phyloP scores from a whole-genome alignment of 495 filamentous ascomycete species.

The Pyrenula aspistea region DNA sequence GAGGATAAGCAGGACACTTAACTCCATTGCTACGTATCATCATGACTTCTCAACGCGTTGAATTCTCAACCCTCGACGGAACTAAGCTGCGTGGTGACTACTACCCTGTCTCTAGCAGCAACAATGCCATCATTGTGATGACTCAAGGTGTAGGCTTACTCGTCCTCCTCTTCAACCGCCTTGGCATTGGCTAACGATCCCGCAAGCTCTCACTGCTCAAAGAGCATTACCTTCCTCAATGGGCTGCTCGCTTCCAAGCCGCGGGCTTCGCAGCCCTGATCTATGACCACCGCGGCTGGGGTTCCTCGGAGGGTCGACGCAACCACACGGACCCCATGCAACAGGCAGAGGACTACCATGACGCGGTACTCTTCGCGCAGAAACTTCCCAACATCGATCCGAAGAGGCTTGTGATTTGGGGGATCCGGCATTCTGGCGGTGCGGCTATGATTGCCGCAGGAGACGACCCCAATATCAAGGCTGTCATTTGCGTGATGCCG shows the following conservation, averaged over 20 bases:
- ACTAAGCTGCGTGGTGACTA: background rate
- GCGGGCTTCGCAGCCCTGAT: conserved; percentile 22
- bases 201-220: conserved; percentile 31
- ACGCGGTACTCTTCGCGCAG: conserved; percentile 20
- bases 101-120: background rate
- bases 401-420: conserved; percentile 22
- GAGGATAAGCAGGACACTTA: no score
- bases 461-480: conserved; percentile 5
- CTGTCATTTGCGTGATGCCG: conserved; percentile 6
- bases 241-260: conserved; percentile 24
- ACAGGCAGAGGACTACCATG: conserved; percentile 23
- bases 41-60: background rate
- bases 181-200: background rate
- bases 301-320: conserved; percentile 28
- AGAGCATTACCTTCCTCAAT: conserved; percentile 21
- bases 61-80: background rate
- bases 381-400: conserved; percentile 16
- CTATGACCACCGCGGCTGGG: conserved; percentile 28
- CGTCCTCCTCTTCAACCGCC: background rate
- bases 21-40: no score
- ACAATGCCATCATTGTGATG: background rate
- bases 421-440: conserved; percentile 9
- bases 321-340: conserved; percentile 25
- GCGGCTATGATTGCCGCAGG: conserved; percentile 7
- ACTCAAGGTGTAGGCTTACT: background rate